A percentile compares a stretch with the other conserved stretches of the same genome.
Evolutionary conservation across 768 basidiomycete genomes (phyloP).

Genomic region (Coprinopsis sp.): DNA sequence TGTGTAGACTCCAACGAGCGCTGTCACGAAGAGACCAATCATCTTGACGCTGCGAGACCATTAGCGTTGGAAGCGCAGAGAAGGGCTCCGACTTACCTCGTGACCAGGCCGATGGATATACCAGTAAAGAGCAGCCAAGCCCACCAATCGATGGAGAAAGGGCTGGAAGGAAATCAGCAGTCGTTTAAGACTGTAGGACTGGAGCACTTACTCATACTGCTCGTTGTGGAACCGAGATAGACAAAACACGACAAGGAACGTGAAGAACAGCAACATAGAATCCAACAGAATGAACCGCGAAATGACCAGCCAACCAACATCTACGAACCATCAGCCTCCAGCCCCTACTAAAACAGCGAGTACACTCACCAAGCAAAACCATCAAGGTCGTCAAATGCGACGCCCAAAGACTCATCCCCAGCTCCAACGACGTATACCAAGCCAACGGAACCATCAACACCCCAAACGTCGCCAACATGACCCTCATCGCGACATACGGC

Average conservation of each 20-base stretch:
- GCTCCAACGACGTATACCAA: conserved; percentile 94
- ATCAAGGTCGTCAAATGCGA: conserved; percentile 91
- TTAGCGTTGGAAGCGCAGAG: background rate
- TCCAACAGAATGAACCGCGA: conserved; percentile 97
- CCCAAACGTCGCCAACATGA: conserved; percentile 91
- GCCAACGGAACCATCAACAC: conserved; percentile 93
- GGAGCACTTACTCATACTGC: conserved; percentile 72
- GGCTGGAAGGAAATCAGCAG: conserved; percentile 38
- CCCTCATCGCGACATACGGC: conserved; percentile 92
- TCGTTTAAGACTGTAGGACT: background rate
- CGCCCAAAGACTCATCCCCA: conserved; percentile 86
- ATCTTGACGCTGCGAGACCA: conserved; percentile 72
- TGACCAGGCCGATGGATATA: conserved; percentile 92
- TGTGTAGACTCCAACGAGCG: conserved; percentile 92
- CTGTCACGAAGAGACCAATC: conserved; percentile 93
- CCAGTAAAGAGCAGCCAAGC: conserved; percentile 91
- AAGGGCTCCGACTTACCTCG: conserved; percentile 48
- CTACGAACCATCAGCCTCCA: conserved; percentile 34
- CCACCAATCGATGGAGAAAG: conserved; percentile 98
- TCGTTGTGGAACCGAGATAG: conserved; percentile 97
- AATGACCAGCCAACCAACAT: conserved; percentile 95
- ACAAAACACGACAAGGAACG: conserved; percentile 93
- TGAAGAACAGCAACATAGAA: conserved; percentile 99
- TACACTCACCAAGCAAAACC: conserved; percentile 77
- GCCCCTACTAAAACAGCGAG: background rate